A percentile compares a stretch with the other conserved stretches of the same genome.
Conservation (phyloP, 371 early-diverging fungal species). For the Apophysomyces variabilis region DNA sequence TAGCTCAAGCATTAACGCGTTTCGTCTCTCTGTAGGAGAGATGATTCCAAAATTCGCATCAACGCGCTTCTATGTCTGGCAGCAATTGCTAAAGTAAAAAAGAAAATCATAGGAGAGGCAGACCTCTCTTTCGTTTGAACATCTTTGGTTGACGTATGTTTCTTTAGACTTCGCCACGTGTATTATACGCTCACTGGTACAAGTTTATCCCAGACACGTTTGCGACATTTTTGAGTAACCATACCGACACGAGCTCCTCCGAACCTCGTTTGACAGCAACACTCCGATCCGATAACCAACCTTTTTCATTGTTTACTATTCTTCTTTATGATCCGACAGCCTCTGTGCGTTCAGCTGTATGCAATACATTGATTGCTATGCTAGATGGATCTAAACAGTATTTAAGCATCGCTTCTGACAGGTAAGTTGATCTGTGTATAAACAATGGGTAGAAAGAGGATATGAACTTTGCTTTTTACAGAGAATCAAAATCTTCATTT, state of each 20-base stretch:
- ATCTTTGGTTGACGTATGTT: not conserved
- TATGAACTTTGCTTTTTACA: not conserved
- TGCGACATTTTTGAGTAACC: slow-evolving; percentile 35
- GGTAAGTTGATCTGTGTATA: slow-evolving; percentile 28
- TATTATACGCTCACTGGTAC: slow-evolving; percentile 62
- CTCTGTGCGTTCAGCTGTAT: slow-evolving; percentile 60
- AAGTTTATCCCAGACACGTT: slow-evolving; percentile 62
- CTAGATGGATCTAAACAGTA: slow-evolving; percentile 65
- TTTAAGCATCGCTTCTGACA: slow-evolving; percentile 62
- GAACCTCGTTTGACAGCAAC: slow-evolving; percentile 25
- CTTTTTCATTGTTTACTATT: slow-evolving; percentile 51
- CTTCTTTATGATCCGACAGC: slow-evolving; percentile 45
- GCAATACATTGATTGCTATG: slow-evolving; percentile 58
- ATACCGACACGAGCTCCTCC: slow-evolving; percentile 15
- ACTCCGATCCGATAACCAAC: slow-evolving; percentile 42
- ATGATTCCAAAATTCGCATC: slow-evolving; percentile 58
- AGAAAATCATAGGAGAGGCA: not conserved
- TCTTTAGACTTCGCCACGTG: slow-evolving; percentile 54
- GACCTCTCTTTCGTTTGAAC: not conserved
- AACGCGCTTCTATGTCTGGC: slow-evolving; percentile 64
- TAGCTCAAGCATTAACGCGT: no score
- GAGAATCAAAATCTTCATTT: slow-evolving; percentile 45
- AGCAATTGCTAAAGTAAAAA: slow-evolving; percentile 54
- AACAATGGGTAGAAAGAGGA: not conserved
- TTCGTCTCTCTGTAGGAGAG: slow-evolving; percentile 26